phyloP scores from a whole-genome alignment of 768 basidiomycete species.

The Suillus discolor region DNA sequence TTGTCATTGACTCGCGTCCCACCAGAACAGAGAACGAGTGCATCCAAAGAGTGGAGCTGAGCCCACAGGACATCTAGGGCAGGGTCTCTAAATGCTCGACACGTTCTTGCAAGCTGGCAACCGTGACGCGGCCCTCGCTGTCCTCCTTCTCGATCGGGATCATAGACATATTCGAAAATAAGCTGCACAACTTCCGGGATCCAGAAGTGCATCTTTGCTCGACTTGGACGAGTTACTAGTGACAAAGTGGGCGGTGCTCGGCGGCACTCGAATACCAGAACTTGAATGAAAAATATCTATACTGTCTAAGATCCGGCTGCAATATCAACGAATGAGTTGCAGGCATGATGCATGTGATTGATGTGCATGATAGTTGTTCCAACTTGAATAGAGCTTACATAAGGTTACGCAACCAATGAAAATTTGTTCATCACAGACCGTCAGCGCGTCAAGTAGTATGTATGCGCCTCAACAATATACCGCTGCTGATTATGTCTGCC shows the following conservation, averaged over 20 bases:
- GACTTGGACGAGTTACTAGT: neutral
- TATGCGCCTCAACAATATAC: no score
- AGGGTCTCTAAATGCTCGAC: constrained; percentile 6
- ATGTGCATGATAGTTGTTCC: neutral
- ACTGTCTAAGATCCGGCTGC: neutral
- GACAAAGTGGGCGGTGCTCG: neutral
- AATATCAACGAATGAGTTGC: neutral
- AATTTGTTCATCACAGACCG: no score
- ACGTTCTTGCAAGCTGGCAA: constrained; percentile 4
- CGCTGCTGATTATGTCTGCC: no score
- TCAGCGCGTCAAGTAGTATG: no score
- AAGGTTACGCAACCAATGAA: no score
- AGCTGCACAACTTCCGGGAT: constrained; percentile 23
- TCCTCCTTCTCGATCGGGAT: neutral
- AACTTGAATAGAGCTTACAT: no score
- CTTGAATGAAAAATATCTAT: neutral
- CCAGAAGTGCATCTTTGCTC: neutral
- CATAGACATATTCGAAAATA: constrained; percentile 23
- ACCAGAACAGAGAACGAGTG: constrained; percentile 7
- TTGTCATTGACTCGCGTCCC: neutral
- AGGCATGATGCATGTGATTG: no score
- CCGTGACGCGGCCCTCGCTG: neutral
- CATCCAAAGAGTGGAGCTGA: constrained; percentile 8
- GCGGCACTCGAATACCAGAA: neutral
- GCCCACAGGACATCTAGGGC: constrained; percentile 9